Evolutionary conservation across 306 rosid species (phyloP), one percentile per base, ranked within the genome.

Genomic region (Comarum palustre): DNA sequence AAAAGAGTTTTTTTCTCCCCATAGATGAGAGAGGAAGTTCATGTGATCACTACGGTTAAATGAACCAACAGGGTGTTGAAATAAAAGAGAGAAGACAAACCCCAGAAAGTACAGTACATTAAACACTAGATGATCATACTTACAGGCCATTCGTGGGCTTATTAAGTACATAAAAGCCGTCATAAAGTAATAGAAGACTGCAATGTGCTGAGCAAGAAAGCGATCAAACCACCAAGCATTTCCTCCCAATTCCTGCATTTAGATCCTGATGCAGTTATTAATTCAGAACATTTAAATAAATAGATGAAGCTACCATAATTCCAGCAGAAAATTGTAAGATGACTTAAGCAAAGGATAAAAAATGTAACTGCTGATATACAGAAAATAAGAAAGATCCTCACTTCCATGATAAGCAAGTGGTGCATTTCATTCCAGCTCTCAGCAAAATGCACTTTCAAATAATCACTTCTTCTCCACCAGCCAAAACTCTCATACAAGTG

Each of bases 401-500:
- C 99, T 78, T 94, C 99, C 99, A 94, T 94, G 80, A 94, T 91
- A 77, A 94, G 96, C 85, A 94, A 90, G 85, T 94, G 97, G 79
- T 94, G 97, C 99, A 94, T 88, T 87, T 91, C 99, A 84, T 94
- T 91, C 99, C 97, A 91, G 89, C 99, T 94, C 86, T 94, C 99
- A 48, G 97, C 99, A 80, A 94, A 94, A 83, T 94, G 97, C 72
- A 94, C 99, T 88, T 94, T 91, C 83, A 94, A 77, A 85, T 94
- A 94, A 77, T 94, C 99, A 2, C 97, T 92, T 74, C 90, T 89
- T 75, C 97, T 88, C 99, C 97, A 94, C 99, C 99, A 94, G 74
- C 99, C 99, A 77, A 91, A 89, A 76, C 89, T 94, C 85, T 94
- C 99, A 13, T 94, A 94, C 97, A 94, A 51, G 81, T 94, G 99